These are phyloP conservation scores for Microbotryomycetes sp. DNA, from an alignment of 1,284 basidiomycete species.

Conservation along the genomic window DNA sequence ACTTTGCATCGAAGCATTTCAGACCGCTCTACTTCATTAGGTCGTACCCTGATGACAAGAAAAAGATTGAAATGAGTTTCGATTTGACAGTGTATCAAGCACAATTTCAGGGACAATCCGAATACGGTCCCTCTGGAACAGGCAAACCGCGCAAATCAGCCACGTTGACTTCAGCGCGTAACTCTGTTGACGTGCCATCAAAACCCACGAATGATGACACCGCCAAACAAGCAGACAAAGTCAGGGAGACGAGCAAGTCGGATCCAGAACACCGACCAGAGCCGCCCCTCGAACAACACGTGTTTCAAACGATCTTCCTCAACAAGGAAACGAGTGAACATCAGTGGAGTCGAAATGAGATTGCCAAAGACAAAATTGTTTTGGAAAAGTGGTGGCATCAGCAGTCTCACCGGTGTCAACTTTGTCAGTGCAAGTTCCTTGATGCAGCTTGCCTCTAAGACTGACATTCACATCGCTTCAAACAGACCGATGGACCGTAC, in stretches of 20 bases:
- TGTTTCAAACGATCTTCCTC: conserved; percentile 62
- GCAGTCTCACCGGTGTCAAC: conserved; percentile 54
- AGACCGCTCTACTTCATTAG: conserved; percentile 40
- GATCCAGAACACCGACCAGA: conserved; percentile 8
- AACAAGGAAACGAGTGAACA: conserved; percentile 50
- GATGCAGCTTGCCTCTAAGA: no score
- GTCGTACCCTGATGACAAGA: conserved; percentile 46
- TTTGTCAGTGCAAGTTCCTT: conserved; percentile 29
- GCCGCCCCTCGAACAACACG: conserved; percentile 47
- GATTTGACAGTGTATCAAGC: conserved; percentile 53
- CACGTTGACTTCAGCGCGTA: not conserved
- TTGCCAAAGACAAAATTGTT: conserved; percentile 51
- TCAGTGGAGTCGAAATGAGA: conserved; percentile 54
- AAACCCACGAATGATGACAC: not conserved
- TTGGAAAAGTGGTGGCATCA: conserved; percentile 59
- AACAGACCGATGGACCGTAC: conserved; percentile 42
- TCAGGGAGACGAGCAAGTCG: conserved; percentile 29
- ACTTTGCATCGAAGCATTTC: conserved; percentile 51
- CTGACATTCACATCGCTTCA: not conserved
- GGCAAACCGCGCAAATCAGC: conserved; percentile 2
- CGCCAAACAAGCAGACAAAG: conserved; percentile 11
- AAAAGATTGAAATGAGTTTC: conserved; percentile 60
- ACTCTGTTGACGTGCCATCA: not conserved
- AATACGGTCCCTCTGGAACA: conserved; percentile 13
- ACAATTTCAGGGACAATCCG: conserved; percentile 43